Conservation (phyloP, 495 filamentous ascomycete genomes). For the Penicillium odoratum region DNA sequence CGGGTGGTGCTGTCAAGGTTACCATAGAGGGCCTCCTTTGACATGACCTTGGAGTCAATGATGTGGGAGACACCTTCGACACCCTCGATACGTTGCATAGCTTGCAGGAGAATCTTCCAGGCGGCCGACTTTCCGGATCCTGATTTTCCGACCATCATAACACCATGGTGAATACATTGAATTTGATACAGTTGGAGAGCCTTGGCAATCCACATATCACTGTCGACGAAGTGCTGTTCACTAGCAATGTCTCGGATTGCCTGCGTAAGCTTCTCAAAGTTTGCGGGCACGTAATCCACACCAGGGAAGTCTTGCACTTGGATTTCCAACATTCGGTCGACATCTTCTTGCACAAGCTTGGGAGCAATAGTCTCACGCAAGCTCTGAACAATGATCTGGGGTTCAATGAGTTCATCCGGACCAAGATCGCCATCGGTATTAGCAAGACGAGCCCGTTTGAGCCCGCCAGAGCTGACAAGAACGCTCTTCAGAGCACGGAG, state of each 20-base stretch:
- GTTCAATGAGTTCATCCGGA: constrained; percentile 77
- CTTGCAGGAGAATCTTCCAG: constrained; percentile 93
- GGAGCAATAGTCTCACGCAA: constrained; percentile 97
- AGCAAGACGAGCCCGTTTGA: constrained; percentile 82
- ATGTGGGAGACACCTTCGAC: constrained; percentile 94
- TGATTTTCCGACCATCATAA: constrained; percentile 99
- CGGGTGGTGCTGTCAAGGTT: constrained; percentile 93
- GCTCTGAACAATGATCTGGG: constrained; percentile 98
- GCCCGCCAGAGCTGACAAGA: constrained; percentile 90
- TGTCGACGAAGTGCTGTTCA: constrained; percentile 82
- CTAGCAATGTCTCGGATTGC: constrained; percentile 80
- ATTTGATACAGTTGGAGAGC: constrained; percentile 96
- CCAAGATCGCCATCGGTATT: constrained; percentile 55
- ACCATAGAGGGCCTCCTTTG: constrained; percentile 94
- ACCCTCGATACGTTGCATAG: constrained; percentile 84
- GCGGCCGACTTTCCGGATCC: constrained; percentile 92
- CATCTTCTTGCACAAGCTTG: constrained; percentile 90
- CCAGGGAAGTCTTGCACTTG: constrained; percentile 88
- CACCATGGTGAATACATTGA: constrained; percentile 95
- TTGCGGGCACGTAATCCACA: constrained; percentile 87
- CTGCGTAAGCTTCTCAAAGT: constrained; percentile 71
- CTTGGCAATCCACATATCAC: constrained; percentile 94
- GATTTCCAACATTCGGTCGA: constrained; percentile 80
- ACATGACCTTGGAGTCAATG: constrained; percentile 99
- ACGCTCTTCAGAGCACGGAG: constrained; percentile 97